Evolutionary conservation across 306 rosid species (phyloP), one percentile per base, ranked within the genome.

Genomic region (Acacia acuminata): DNA sequence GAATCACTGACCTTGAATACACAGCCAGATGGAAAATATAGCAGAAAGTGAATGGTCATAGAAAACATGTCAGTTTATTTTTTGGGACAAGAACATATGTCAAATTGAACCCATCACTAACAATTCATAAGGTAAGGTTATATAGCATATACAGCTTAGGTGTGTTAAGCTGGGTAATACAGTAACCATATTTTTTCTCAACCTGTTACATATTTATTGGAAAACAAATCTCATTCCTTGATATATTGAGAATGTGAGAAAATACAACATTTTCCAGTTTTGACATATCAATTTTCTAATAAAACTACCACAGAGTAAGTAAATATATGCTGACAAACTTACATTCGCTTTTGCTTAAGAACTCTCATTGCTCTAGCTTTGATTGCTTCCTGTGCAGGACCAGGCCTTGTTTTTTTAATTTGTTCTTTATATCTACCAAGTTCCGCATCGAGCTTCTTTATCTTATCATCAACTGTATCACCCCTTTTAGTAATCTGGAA

Each of bases 361-460:
- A 94, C 93, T 74, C 97, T 90, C 99, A 96, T 92, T 32, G 99
- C 98, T 81, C 97, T 90, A 76, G 98, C 88, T 87, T 96, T 96
- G 68, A 96, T 50, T 77, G 94, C 99, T 80, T 96, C 99, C 78
- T 89, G 99, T 17, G 94, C 91, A 71, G 97, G 97, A 77, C 99
- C 99, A 43, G 99, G 97, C 80, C 98, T 94, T 42, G 98, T 94
- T 90, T 90, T 94, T 93, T 94, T 92, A 50, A 96, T 84, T 87
- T 96, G 99, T 72, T 94, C 99, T 81, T 96, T 96, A 74, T 94
- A 96, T 88, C 91, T 90, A 86, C 72, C 89, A 34, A 96, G 99
- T 67, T 96, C 97, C 9, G 36, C 87, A 84, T 96, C 99, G 76
- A 96, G 98, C 89, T 79, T 96, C 87, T 88, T 88, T 58, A 96